Evolutionary conservation across 768 basidiomycete genomes (phyloP), one percentile per base, ranked within the genome.

Genomic region (Mycena rosella): DNA sequence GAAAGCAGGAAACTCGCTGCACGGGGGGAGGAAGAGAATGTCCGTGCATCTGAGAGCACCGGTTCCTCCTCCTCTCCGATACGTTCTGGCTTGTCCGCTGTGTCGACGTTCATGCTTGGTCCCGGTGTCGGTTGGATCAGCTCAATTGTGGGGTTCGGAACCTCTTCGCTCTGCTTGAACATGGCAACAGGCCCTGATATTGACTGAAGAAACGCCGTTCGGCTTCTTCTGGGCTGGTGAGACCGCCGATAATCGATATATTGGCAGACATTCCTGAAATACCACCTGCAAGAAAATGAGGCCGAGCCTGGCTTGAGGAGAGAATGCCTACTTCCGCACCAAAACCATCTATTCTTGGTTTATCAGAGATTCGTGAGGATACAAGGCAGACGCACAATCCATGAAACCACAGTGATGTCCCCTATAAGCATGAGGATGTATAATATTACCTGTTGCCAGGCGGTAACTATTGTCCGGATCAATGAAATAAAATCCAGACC

Each of bases 401-500:
- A 89, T 3, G 88, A 88, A 20, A 89, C 86, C 27, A 83, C 78
- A 0, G 86, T 85, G 58, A 84, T 73, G 60, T 84, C 81, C 0
- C 86, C 85, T 63, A 83, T 77, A 42, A 75, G 69, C 88, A 90
- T 89, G 26, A 89, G 80, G 9, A 88, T 73, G 72, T 85, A 88
- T 22, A 88, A 67, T 38, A 87, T 83, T 20, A 80, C 77, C 75
- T 20, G 85, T 26, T 65, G 59, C 44, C 44, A 65, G n/a, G 60
- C 36, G 5, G 59, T 65, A 27, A 24, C 63, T 70, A 18, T 49
- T 1, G n/a, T 6, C 10, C 8, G 0, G 29, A 26, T 62, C 10
- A 60, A 26, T 20, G 24, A 27, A 8, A 26, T 1, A 22, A 18
- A 36, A 27, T 17, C 5, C 1, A 20, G 36, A 1, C 17, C 0